Percentiles rank a stretch among this genome's conserved stretches.
phyloP scores from a whole-genome alignment of 106 monocot genomes.

The Iris macrosiphon region DNA sequence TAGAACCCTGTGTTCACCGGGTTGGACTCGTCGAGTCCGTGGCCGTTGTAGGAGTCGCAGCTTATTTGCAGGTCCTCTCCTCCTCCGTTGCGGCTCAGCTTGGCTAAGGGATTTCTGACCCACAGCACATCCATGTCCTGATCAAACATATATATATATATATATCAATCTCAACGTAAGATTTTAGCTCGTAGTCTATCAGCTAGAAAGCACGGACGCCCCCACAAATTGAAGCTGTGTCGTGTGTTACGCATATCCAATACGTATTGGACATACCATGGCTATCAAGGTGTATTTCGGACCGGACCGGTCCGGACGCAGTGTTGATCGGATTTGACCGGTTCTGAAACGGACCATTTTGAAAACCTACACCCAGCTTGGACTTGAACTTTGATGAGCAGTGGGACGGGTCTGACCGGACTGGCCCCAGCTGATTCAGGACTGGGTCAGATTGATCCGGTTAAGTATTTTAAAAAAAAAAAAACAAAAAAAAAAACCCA shows the following conservation, averaged over 20 bases:
- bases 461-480: no score
- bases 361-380: no score
- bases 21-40: conserved; percentile 35
- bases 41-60: conserved; percentile 40
- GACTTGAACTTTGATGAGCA: no score
- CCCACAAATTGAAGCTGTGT: no score
- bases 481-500: no score
- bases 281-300: no score
- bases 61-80: conserved; percentile 46
- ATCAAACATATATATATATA: neutral
- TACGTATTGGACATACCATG: neutral
- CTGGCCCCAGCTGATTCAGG: no score
- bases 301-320: no score
- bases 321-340: neutral
- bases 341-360: no score
- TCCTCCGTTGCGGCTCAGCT: neutral
- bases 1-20: conserved; percentile 65
- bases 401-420: no score
- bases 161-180: neutral
- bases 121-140: conserved; percentile 48
- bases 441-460: no score
- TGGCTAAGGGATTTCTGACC: conserved; percentile 27
- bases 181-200: neutral
- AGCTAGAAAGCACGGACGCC: no score
- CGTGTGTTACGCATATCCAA: neutral